Conservation (phyloP, 176 grass and related monocot species). For the Urochloa ruziziensis region DNA sequence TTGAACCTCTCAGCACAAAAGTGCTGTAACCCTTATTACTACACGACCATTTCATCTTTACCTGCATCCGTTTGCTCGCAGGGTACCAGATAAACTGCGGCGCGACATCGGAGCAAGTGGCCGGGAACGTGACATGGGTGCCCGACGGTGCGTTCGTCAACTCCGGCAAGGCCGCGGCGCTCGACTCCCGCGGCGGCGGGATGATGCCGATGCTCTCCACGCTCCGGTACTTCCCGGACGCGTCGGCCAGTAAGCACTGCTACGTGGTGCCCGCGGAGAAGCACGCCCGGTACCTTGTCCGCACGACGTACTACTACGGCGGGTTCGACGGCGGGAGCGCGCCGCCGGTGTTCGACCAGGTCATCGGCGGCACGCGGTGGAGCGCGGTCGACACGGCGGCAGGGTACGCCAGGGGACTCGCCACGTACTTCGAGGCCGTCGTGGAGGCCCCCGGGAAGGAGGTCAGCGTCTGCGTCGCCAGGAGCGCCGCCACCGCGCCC, state of each 20-base stretch:
- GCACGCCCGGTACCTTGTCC: slow-evolving; percentile 52
- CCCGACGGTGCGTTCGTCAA: slow-evolving; percentile 52
- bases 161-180: slow-evolving; percentile 29
- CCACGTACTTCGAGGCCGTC: slow-evolving; percentile 73
- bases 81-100: slow-evolving; percentile 78
- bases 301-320: slow-evolving; percentile 86
- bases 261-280: slow-evolving; percentile 55
- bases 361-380: slow-evolving; percentile 78
- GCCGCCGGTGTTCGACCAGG: slow-evolving; percentile 77
- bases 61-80: background rate
- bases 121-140: slow-evolving; percentile 52
- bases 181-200: background rate
- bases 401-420: slow-evolving; percentile 50
- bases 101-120: slow-evolving; percentile 13
- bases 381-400: slow-evolving; percentile 60
- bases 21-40: too few relatives aligned
- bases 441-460: slow-evolving; percentile 35
- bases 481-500: slow-evolving; percentile 49
- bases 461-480: slow-evolving; percentile 72
- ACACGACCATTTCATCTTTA: too few relatives aligned
- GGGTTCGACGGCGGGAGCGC: slow-evolving; percentile 59
- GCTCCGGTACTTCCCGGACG: slow-evolving; percentile 75
- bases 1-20: background rate
- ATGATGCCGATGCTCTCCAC: slow-evolving; percentile 43
- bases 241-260: slow-evolving; percentile 59